phyloP scores from a whole-genome alignment of 306 rosid species.

The Quillaja saponaria region DNA sequence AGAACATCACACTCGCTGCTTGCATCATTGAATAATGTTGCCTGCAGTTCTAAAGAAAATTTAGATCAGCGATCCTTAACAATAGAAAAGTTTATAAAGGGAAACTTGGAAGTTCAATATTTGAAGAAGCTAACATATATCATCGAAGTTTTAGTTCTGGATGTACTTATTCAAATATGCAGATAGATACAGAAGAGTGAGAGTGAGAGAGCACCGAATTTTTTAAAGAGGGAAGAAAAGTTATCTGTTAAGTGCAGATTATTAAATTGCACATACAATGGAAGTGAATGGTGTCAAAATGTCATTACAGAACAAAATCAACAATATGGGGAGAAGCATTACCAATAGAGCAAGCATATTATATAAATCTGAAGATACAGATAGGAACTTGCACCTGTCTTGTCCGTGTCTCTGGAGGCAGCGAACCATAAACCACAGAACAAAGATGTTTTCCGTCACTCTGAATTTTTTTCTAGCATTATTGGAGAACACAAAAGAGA shows the following conservation, averaged over 20 bases:
- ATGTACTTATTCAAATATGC: no score
- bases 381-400: conserved; percentile 69
- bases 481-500: conserved; percentile 18
- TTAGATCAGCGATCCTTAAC: conserved; percentile 39
- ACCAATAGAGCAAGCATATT: no score
- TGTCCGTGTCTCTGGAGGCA: conserved; percentile 97
- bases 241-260: not conserved
- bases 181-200: no score
- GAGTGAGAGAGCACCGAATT: no score
- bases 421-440: conserved; percentile 94
- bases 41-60: conserved; percentile 73
- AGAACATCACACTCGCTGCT: conserved; percentile 92
- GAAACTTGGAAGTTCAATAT: no score
- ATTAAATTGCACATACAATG: conserved; percentile 14
- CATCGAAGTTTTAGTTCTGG: no score
- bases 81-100: no score
- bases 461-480: conserved; percentile 69
- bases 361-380: conserved; percentile 20
- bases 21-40: conserved; percentile 82
- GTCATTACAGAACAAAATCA: conserved; percentile 20
- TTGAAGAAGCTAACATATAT: conserved; percentile 21
- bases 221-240: conserved; percentile 20
- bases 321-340: no score
- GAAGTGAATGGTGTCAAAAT: conserved; percentile 17
- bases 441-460: conserved; percentile 74